These are phyloP conservation scores for Penicillium sp. DNA, from an alignment of 2,329 filamentous ascomycete genomes.

Conservation along the genomic window DNA sequence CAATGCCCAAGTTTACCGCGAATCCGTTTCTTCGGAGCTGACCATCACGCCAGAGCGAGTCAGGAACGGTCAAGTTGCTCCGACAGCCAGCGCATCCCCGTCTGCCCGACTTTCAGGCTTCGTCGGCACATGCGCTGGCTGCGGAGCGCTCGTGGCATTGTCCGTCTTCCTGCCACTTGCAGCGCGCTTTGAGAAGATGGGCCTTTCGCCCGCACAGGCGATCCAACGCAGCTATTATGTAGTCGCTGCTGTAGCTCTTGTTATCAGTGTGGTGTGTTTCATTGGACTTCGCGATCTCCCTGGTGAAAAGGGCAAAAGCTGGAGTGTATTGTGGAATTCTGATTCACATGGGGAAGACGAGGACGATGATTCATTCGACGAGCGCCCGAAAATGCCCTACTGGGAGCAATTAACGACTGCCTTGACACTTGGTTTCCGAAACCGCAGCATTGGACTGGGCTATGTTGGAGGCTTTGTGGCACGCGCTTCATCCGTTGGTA, in stretches of 20 bases:
- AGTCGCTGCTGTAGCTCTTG: slow-evolving; percentile 71
- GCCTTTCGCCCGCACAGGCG: slow-evolving; percentile 71
- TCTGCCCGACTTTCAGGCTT: slow-evolving; percentile 76
- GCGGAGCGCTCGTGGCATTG: slow-evolving; percentile 84
- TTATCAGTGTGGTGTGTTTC: slow-evolving; percentile 74
- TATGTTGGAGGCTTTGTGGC: slow-evolving; percentile 96
- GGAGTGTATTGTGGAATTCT: slow-evolving; percentile 53
- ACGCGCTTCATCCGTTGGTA: slow-evolving; percentile 89
- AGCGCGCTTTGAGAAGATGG: slow-evolving; percentile 72
- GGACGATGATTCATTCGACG: slow-evolving; percentile 2
- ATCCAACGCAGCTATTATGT: slow-evolving; percentile 86
- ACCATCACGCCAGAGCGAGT: slow-evolving; percentile 59
- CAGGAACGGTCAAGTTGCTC: slow-evolving; percentile 15
- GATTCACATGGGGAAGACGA: slow-evolving; percentile 6
- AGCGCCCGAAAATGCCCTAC: slow-evolving; percentile 25
- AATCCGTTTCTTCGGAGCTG: slow-evolving; percentile 60
- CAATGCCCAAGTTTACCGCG: slow-evolving; percentile 47
- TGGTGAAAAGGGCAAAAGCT: slow-evolving; percentile 78
- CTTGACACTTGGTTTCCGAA: slow-evolving; percentile 70
- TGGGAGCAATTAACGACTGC: slow-evolving; percentile 63
- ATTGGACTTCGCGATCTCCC: slow-evolving; percentile 69
- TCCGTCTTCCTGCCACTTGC: slow-evolving; percentile 83
- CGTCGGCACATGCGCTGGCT: slow-evolving; percentile 90
- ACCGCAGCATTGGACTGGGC: slow-evolving; percentile 78
- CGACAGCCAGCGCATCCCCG: slow-evolving; percentile 36